phyloP scores from a whole-genome alignment of 257 asterid genomes.

The Verbascum thapsus region DNA sequence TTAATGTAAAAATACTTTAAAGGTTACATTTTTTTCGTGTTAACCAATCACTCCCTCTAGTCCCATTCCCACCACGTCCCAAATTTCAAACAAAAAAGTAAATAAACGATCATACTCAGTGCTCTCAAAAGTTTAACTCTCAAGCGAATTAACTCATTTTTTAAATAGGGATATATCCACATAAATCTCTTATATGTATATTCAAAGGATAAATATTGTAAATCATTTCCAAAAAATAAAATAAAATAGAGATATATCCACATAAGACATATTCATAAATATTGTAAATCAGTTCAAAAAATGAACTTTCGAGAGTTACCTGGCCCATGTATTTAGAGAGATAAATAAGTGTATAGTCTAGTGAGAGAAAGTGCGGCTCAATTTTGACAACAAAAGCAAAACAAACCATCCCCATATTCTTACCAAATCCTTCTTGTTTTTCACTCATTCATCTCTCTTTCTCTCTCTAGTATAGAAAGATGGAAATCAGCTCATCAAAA shows the following conservation, averaged over 20 bases:
- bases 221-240: too few relatives aligned
- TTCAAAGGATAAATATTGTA: too few relatives aligned
- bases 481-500: neutral
- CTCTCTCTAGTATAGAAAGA: neutral
- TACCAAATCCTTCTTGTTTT: slow-evolving; percentile 48
- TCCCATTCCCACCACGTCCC: slow-evolving; percentile 40
- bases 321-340: too few relatives aligned
- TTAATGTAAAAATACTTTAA: slow-evolving; percentile 32
- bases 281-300: too few relatives aligned
- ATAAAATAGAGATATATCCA: too few relatives aligned
- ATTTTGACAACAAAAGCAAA: slow-evolving; percentile 39
- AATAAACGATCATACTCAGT: too few relatives aligned
- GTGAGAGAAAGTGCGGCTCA: slow-evolving; percentile 10
- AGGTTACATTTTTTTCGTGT: slow-evolving; percentile 19
- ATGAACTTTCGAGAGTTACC: too few relatives aligned
- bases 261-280: too few relatives aligned
- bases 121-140: too few relatives aligned
- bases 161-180: too few relatives aligned
- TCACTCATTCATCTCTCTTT: slow-evolving; percentile 45
- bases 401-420: slow-evolving; percentile 27
- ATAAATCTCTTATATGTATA: too few relatives aligned
- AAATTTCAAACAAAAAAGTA: slow-evolving; percentile 26
- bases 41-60: slow-evolving; percentile 35
- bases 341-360: neutral
- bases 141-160: too few relatives aligned